Conservation (phyloP, 73 alveolate genomes). For the Stentor coeruleus region DNA sequence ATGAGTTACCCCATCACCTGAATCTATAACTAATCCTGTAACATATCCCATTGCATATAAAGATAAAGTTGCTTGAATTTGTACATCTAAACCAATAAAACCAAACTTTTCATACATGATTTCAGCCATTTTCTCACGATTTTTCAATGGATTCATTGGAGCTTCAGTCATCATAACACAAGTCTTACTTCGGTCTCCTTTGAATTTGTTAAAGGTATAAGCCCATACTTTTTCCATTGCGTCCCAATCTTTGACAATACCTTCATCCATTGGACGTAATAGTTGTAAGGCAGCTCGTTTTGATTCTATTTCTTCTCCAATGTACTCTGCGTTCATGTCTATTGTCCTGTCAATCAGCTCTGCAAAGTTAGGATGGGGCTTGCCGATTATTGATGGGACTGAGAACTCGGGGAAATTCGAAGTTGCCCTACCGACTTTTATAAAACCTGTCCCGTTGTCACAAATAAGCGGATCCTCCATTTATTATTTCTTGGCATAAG, state of each 20-base stretch:
- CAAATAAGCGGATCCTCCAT: constrained; percentile 23
- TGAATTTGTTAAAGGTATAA: constrained; percentile 59
- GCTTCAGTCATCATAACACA: constrained; percentile 15
- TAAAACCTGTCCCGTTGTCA: constrained; percentile 87
- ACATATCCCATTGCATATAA: constrained; percentile 76
- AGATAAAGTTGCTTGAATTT: constrained; percentile 90
- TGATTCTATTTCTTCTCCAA: constrained; percentile 89
- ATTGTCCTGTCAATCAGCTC: constrained; percentile 57
- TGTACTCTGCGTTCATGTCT: constrained; percentile 53
- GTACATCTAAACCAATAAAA: constrained; percentile 66
- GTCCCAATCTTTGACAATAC: constrained; percentile 89
- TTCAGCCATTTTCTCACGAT: constrained; percentile 87
- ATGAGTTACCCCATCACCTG: constrained; percentile 99
- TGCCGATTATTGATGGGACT: constrained; percentile 91
- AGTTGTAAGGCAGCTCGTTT: constrained; percentile 80
- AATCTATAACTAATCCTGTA: constrained; percentile 90
- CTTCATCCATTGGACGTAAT: constrained; percentile 91
- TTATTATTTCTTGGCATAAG: neutral
- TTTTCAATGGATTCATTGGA: constrained; percentile 20
- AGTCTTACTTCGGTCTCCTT: neutral
- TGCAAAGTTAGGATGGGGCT: constrained; percentile 75
- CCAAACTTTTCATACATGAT: constrained; percentile 90
- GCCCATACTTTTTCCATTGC: constrained; percentile 92
- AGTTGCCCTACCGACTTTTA: constrained; percentile 89
- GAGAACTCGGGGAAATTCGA: constrained; percentile 75